Conservation (phyloP, 2,329 filamentous ascomycete species). For the Cyanodermella asteris region DNA sequence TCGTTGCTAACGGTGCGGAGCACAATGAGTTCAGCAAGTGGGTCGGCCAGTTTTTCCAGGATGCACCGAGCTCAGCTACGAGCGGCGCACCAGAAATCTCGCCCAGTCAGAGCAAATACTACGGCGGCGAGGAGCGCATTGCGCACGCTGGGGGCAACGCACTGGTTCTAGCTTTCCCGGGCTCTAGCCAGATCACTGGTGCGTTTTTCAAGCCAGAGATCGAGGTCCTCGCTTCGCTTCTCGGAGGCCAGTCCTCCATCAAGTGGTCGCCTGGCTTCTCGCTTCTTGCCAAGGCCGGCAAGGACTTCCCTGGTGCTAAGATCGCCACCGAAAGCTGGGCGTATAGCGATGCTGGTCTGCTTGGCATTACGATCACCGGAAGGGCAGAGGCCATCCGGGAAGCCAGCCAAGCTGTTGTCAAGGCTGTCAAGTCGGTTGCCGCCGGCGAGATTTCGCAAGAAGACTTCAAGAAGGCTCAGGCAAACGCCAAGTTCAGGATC, state of each 20-base stretch:
- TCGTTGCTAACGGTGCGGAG: slow-evolving; percentile 74
- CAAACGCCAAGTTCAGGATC: slow-evolving; percentile 80
- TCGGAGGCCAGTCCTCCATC: slow-evolving; percentile 75
- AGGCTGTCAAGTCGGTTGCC: slow-evolving; percentile 61
- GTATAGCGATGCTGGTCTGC: slow-evolving; percentile 86
- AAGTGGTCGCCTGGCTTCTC: slow-evolving; percentile 95
- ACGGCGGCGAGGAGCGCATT: slow-evolving; percentile 82
- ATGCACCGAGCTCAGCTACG: slow-evolving; percentile 25
- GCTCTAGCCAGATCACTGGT: slow-evolving; percentile 52
- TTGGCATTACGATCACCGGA: slow-evolving; percentile 64
- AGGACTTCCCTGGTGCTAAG: slow-evolving; percentile 41
- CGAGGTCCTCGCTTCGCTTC: slow-evolving; percentile 65
- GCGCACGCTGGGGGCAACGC: slow-evolving; percentile 58
- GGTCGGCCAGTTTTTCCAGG: slow-evolving; percentile 80
- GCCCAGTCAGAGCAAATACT: slow-evolving; percentile 57
- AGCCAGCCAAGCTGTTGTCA: slow-evolving; percentile 55
- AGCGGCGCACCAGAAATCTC: slow-evolving; percentile 32
- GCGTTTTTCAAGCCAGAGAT: slow-evolving; percentile 73
- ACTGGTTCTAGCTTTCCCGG: slow-evolving; percentile 78
- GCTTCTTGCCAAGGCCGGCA: slow-evolving; percentile 59
- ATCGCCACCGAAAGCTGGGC: slow-evolving; percentile 55
- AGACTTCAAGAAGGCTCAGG: slow-evolving; percentile 75
- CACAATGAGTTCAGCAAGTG: slow-evolving; percentile 62
- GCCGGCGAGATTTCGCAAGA: slow-evolving; percentile 58
- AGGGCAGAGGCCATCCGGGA: slow-evolving; percentile 48